These are phyloP conservation scores for Entrophospora sp. DNA, from an alignment of 192 early-diverging fungal species.

Conservation along the genomic window DNA sequence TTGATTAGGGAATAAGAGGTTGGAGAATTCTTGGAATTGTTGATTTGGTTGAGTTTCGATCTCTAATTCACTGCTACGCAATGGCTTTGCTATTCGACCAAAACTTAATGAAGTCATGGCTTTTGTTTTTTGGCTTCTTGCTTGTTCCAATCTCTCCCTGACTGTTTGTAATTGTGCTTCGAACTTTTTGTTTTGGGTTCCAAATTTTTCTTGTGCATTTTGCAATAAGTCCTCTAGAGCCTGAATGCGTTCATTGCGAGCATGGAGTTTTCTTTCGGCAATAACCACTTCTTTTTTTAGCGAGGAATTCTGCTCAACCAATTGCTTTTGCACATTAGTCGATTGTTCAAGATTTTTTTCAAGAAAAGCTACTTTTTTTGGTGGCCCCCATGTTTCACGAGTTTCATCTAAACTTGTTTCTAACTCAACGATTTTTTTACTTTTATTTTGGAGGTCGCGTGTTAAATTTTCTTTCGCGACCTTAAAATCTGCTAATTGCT, in stretches of 20 bases:
- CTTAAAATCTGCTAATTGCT: constrained; percentile 90
- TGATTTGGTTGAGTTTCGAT: too few species aligned
- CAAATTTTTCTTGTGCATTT: constrained; percentile 77
- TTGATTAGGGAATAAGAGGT: not conserved
- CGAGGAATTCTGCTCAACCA: constrained; percentile 92
- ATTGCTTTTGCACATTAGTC: constrained; percentile 86
- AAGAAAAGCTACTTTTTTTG: constrained; percentile 95
- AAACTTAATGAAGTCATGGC: too few species aligned
- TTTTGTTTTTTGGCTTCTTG: too few species aligned
- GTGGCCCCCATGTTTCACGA: constrained; percentile 88
- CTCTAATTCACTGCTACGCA: too few species aligned
- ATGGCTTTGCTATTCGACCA: too few species aligned
- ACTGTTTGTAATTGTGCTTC: constrained; percentile 71
- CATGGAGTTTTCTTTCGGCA: constrained; percentile 82
- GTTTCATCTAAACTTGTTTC: constrained; percentile 95
- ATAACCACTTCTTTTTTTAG: constrained; percentile 91
- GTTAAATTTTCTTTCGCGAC: constrained; percentile 97
- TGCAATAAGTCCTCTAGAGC: constrained; percentile 78
- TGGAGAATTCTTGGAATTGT: not conserved
- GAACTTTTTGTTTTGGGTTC: constrained; percentile 64
- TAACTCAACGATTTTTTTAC: constrained; percentile 96
- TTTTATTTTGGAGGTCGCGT: constrained; percentile 94
- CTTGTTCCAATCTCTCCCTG: constrained; percentile 72
- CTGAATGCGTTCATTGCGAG: constrained; percentile 89
- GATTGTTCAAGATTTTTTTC: constrained; percentile 97